Percentiles rank a stretch among this genome's conserved stretches.
Conservation (phyloP, 2,329 filamentous ascomycete genomes). For the Bipolaris oryzae region DNA sequence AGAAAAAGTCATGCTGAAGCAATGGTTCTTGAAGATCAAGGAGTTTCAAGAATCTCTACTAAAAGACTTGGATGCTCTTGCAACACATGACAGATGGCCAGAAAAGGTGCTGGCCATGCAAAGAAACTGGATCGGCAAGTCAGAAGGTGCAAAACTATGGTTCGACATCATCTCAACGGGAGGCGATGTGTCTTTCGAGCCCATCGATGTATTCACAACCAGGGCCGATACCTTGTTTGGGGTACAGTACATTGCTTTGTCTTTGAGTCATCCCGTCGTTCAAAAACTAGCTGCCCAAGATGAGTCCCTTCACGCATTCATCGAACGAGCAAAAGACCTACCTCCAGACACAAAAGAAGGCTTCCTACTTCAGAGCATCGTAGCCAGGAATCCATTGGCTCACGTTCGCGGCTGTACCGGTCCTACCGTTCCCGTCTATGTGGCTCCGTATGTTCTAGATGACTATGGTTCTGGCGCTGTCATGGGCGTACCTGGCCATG, state of each 20-base stretch:
- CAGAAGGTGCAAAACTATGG: conserved; percentile 71
- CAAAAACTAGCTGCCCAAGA: conserved; percentile 64
- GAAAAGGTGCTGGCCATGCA: conserved; percentile 84
- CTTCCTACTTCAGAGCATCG: conserved; percentile 63
- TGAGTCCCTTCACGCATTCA: conserved; percentile 67
- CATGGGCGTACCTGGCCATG: conserved; percentile 91
- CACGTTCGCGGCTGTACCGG: conserved; percentile 57
- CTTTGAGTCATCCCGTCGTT: conserved; percentile 74
- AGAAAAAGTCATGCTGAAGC: conserved; percentile 77
- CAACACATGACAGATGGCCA: conserved; percentile 72
- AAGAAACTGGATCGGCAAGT: conserved; percentile 85
- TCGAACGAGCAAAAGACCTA: conserved; percentile 63
- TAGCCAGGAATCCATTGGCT: conserved; percentile 51
- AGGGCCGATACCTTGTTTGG: conserved; percentile 86
- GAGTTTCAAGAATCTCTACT: conserved; percentile 75
- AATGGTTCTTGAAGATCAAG: conserved; percentile 91
- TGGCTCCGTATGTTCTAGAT: conserved; percentile 82
- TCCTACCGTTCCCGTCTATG: conserved; percentile 74
- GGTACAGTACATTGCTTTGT: conserved; percentile 82
- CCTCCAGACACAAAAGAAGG: conserved; percentile 65
- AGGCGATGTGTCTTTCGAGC: conserved; percentile 49
- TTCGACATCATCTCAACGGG: conserved; percentile 64
- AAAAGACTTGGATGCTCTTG: conserved; percentile 70
- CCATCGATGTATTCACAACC: conserved; percentile 80
- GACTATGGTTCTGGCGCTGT: conserved; percentile 87